phyloP scores from a whole-genome alignment of 1,284 basidiomycete genomes.

The Moniliophthora roreri region DNA sequence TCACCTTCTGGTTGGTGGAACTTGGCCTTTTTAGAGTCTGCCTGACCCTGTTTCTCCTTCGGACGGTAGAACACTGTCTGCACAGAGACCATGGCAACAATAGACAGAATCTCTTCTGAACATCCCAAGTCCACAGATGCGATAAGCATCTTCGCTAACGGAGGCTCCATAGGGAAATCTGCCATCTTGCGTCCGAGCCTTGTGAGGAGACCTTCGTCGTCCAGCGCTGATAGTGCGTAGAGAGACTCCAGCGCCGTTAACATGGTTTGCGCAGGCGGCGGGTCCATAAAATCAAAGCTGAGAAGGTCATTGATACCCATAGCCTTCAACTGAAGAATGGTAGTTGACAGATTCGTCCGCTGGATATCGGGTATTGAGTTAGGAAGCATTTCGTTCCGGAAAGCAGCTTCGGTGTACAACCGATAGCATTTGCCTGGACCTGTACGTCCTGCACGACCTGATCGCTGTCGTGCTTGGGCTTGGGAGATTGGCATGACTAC shows the following conservation, averaged over 20 bases:
- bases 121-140: conserved; percentile 97
- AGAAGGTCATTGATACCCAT: conserved; percentile 99
- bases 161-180: conserved; percentile 97
- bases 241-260: conserved; percentile 91
- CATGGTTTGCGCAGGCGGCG: conserved; percentile 95
- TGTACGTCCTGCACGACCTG: conserved; percentile 95
- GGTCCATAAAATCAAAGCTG: conserved; percentile 99
- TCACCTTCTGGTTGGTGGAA: conserved; percentile 99
- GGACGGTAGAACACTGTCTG: conserved; percentile 97
- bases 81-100: conserved; percentile 97
- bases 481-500: conserved; percentile 99
- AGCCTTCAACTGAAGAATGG: conserved; percentile 95
- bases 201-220: conserved; percentile 95
- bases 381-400: conserved; percentile 98
- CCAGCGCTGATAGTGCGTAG: conserved; percentile 93
- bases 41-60: conserved; percentile 98
- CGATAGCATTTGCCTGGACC: conserved; percentile 99
- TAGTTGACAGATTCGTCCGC: conserved; percentile 89
- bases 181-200: conserved; percentile 98
- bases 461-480: conserved; percentile 93
- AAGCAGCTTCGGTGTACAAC: conserved; percentile 96
- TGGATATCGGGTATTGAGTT: conserved; percentile 98
- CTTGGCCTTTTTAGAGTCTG: conserved; percentile 98
- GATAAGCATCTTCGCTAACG: conserved; percentile 97
- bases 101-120: conserved; percentile 95